Evolutionary conservation across 1,139 yeast species (phyloP).

Genomic region (Candida pseudoviswanathii): DNA sequence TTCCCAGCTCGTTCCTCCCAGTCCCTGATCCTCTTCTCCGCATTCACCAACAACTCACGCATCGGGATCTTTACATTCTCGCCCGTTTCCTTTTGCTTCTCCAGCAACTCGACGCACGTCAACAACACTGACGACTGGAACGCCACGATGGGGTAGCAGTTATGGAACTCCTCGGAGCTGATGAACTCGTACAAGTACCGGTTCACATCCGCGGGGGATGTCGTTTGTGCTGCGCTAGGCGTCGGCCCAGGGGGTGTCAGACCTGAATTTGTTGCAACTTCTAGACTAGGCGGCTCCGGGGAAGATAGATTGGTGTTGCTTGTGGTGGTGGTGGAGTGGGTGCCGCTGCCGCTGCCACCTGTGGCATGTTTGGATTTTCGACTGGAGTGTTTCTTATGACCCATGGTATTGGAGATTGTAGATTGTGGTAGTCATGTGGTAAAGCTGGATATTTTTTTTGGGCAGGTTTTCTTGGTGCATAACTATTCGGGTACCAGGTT

Average conservation of each 20-base stretch:
- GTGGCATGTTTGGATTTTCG: conserved; percentile 1
- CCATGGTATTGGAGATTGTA: neutral
- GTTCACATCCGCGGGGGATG: neutral
- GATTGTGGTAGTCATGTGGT: neutral
- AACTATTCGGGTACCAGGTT: too few species aligned
- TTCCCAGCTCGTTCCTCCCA: conserved; percentile 6
- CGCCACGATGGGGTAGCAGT: conserved; percentile 9
- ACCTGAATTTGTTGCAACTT: neutral
- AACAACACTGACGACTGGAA: conserved; percentile 9
- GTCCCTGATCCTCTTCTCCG: conserved; percentile 3
- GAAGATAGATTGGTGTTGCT: neutral
- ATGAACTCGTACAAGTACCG: conserved; percentile 5
- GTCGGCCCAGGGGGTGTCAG: neutral
- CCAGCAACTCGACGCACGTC: conserved; percentile 7
- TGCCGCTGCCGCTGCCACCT: neutral
- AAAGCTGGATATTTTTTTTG: neutral
- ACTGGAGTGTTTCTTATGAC: conserved; percentile 1
- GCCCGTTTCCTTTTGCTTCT: neutral
- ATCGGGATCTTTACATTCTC: neutral
- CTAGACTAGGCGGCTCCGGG: neutral
- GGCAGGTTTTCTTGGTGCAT: too few species aligned
- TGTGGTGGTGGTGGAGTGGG: neutral
- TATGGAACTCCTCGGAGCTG: conserved; percentile 6
- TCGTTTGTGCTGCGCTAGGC: neutral
- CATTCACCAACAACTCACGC: conserved; percentile 1